These are phyloP conservation scores for Mikania micrantha DNA, from an alignment of 129 eudicot genomes.

Conservation along the genomic window DNA sequence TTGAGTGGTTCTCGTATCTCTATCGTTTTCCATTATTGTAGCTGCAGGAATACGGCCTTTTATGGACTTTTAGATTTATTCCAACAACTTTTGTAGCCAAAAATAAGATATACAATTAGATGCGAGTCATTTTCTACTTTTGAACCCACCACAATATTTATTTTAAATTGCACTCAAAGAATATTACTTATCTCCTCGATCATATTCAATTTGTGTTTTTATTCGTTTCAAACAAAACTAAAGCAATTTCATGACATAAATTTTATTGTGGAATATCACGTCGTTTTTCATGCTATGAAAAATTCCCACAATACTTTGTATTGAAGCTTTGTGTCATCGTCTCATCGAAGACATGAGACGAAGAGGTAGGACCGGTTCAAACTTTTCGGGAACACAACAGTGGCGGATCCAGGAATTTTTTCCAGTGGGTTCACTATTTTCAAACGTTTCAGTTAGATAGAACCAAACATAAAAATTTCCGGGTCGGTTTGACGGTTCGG, in stretches of 20 bases:
- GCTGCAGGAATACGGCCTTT: background rate
- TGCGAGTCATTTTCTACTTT: conserved; percentile 25
- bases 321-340: background rate
- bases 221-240: conserved; percentile 1
- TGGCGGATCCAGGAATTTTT: no score
- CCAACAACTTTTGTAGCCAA: conserved; percentile 9
- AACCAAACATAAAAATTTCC: no score
- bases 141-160: background rate
- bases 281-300: background rate
- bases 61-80: conserved; percentile 10
- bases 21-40: background rate
- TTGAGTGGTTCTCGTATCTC: conserved; percentile 1
- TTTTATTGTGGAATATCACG: background rate
- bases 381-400: no score
- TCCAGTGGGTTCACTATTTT: no score
- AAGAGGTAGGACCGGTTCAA: no score
- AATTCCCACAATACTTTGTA: background rate
- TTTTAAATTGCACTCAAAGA: background rate
- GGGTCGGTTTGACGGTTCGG: no score
- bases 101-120: background rate
- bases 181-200: background rate
- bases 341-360: no score
- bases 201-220: background rate
- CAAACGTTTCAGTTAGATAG: no score
- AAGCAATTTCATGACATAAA: background rate